Evolutionary conservation across 2,329 filamentous ascomycete genomes (phyloP), one percentile per base, ranked within the genome.

Genomic region (Fulvia fulva): DNA sequence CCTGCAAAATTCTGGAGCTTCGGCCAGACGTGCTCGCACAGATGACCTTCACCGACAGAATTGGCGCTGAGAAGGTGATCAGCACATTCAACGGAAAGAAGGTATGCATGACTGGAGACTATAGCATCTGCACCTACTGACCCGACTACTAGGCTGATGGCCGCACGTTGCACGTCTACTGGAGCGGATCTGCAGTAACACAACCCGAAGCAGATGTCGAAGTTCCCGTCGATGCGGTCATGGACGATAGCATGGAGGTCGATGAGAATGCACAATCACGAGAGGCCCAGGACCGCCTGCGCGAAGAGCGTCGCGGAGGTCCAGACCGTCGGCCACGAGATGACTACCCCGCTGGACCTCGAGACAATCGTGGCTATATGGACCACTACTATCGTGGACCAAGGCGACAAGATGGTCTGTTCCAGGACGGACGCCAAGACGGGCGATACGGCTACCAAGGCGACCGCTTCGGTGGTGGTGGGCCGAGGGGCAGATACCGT

Each of bases 31-130:
- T 94, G 53, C 86, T 91, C 68, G 88, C 87, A 22, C 90, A 94
- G 75, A 84, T 94, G 70, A 80, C 87, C 4, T 91, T 93, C 69
- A 81, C 85, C 62, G 86, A 84, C 58, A 85, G 83, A 66, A 84
- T 88, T 62, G 88, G 87, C 41, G 90, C 88, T 2, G 86, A 93
- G 66, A 83, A 81, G 41, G 87, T 91, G 19, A 87, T 93, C 67
- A 79, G 83, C 58, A 89, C 82, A 2, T 93, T 93, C 73, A 87
- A 94, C 74, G 86, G 88, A 71, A 87, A 91, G 77, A 90, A 85
- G 70, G 89, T 90, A 71, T 65, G 85, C 74, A 34, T 22, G n/a
- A 19, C 8, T 7, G 26, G 14, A 34, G 8, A 37, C 16, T 16
- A 5, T 32, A 19, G 34, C n/a, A 44, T 61, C 59, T 16, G 56